Conservation (phyloP, 306 rosid species). For the Hippophae tibetana region DNA sequence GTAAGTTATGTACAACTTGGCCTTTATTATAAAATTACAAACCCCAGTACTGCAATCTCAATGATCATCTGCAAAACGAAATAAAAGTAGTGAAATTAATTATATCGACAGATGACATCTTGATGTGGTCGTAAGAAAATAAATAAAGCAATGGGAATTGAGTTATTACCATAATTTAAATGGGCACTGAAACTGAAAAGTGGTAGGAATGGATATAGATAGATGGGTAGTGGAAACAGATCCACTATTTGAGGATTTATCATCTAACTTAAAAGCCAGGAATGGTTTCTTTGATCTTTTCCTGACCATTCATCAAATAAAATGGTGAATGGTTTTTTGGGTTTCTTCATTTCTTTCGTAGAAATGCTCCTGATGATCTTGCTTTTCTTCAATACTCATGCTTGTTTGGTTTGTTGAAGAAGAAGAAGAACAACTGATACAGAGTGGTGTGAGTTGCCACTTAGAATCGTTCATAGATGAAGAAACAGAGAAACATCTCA, state of each 20-base stretch:
- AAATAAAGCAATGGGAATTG: too few relatives aligned
- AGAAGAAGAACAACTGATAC: constrained; percentile 65
- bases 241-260: constrained; percentile 48
- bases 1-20: too few relatives aligned
- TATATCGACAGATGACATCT: too few relatives aligned
- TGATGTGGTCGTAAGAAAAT: too few relatives aligned
- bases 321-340: constrained; percentile 75
- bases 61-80: too few relatives aligned
- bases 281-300: constrained; percentile 32
- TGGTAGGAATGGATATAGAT: too few relatives aligned
- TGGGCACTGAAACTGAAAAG: too few relatives aligned
- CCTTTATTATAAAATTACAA: too few relatives aligned
- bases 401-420: constrained; percentile 48
- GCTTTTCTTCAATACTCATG: constrained; percentile 1
- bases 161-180: too few relatives aligned
- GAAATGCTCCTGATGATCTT: constrained; percentile 29
- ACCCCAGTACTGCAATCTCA: too few relatives aligned
- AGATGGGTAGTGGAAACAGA: too few relatives aligned
- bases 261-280: constrained; percentile 74
- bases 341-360: constrained; percentile 51
- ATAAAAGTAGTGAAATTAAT: too few relatives aligned
- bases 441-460: constrained; percentile 79
- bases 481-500: constrained; percentile 53
- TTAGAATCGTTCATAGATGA: constrained; percentile 56
- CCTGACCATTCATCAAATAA: constrained; percentile 89